Evolutionary conservation across 1,284 basidiomycete species (phyloP).

Genomic region (Microbotryum scabiosae): DNA sequence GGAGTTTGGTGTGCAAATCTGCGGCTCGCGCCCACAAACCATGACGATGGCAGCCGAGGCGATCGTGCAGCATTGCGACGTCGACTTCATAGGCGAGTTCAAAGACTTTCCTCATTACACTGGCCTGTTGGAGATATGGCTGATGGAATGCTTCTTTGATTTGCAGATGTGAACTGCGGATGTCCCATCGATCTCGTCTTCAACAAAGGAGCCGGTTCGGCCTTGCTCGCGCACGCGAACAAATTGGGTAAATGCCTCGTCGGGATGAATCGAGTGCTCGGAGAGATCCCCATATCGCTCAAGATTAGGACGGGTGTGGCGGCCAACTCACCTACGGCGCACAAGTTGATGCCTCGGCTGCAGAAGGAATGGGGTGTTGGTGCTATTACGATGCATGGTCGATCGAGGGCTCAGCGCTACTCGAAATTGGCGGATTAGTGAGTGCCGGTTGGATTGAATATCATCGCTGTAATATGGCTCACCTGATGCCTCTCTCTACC

Average conservation of each 20-base stretch:
- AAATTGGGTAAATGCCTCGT: conserved; percentile 78
- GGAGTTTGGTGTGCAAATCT: conserved; percentile 79
- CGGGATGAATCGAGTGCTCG: conserved; percentile 86
- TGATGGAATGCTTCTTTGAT: conserved; percentile 51
- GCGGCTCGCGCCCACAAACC: conserved; percentile 62
- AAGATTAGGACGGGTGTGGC: conserved; percentile 86
- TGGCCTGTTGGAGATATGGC: conserved; percentile 40
- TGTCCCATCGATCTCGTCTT: conserved; percentile 97
- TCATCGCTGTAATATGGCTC: neutral
- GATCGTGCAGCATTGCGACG: conserved; percentile 56
- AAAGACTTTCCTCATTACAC: conserved; percentile 10
- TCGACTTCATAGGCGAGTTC: conserved; percentile 33
- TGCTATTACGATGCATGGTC: conserved; percentile 87
- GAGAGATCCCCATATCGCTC: conserved; percentile 88
- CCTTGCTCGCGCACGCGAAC: conserved; percentile 72
- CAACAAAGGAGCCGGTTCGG: conserved; percentile 47
- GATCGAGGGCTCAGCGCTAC: conserved; percentile 78
- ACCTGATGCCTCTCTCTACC: neutral
- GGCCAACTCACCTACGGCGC: conserved; percentile 73
- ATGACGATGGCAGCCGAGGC: conserved; percentile 79
- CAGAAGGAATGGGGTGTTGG: conserved; percentile 66
- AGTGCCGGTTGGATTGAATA: conserved; percentile 40
- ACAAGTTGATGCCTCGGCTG: conserved; percentile 84
- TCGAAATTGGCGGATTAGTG: conserved; percentile 55
- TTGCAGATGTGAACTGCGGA: conserved; percentile 91